A percentile compares a stretch with the other conserved stretches of the same genome.
phyloP scores from a whole-genome alignment of 768 basidiomycete species.

The Dioszegia crocea region DNA sequence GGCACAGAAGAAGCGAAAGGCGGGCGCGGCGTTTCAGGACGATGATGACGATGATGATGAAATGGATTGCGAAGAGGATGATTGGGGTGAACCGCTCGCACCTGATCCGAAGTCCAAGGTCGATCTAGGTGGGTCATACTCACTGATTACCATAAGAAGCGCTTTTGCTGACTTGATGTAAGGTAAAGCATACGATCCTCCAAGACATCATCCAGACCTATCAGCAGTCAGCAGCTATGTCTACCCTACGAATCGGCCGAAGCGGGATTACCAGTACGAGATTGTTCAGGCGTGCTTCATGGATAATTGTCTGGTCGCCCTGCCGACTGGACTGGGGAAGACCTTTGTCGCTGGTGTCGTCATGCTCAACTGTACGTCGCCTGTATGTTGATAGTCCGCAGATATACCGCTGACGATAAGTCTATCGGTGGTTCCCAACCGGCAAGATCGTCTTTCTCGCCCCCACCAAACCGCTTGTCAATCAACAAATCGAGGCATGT shows the following conservation, averaged over 20 bases:
- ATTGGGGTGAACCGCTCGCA: slow-evolving; percentile 56
- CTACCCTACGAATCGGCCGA: slow-evolving; percentile 80
- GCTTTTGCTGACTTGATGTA: background rate
- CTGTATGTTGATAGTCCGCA: too few species aligned
- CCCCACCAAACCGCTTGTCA: slow-evolving; percentile 91
- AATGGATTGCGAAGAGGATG: slow-evolving; percentile 50
- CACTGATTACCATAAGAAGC: background rate
- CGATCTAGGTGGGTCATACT: slow-evolving; percentile 56
- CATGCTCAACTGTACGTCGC: slow-evolving; percentile 79
- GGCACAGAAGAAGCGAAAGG: slow-evolving; percentile 57
- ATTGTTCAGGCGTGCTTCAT: slow-evolving; percentile 80
- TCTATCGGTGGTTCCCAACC: slow-evolving; percentile 49
- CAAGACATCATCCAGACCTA: slow-evolving; percentile 32
- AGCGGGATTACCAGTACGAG: slow-evolving; percentile 91
- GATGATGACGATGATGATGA: slow-evolving; percentile 59
- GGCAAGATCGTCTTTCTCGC: slow-evolving; percentile 80
- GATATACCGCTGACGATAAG: slow-evolving; percentile 13
- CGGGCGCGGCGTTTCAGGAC: slow-evolving; percentile 46
- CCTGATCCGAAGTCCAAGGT: slow-evolving; percentile 80
- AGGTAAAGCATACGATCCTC: slow-evolving; percentile 35
- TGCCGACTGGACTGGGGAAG: slow-evolving; percentile 95
- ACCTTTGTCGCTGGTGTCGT: slow-evolving; percentile 96
- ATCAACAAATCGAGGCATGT: slow-evolving; percentile 90
- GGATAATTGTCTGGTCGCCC: slow-evolving; percentile 86
- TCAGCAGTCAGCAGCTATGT: slow-evolving; percentile 67